Percentiles rank a stretch among this genome's conserved stretches.
Evolutionary conservation across 1,284 basidiomycete genomes (phyloP).

Genomic region (Rhodotorula sp.): DNA sequence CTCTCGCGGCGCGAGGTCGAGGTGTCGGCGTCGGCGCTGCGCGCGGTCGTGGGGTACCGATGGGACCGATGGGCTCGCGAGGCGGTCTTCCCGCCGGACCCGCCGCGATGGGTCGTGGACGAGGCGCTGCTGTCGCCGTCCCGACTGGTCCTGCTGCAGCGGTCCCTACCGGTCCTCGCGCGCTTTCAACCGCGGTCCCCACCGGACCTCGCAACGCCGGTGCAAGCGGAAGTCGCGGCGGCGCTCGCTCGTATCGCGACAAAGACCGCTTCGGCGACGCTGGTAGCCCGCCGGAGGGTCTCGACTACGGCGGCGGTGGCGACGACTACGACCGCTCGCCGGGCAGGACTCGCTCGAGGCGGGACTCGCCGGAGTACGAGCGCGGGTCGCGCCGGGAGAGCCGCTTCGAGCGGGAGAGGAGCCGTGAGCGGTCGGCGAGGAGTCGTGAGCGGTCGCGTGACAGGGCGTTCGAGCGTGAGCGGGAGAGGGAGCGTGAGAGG

Average conservation of each 20-base stretch:
- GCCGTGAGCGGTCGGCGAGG: not conserved
- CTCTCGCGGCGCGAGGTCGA: conserved; percentile 9
- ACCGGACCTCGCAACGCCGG: conserved; percentile 70
- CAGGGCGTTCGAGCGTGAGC: conserved; percentile 16
- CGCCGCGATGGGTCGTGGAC: conserved; percentile 2
- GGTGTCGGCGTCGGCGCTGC: conserved; percentile 7
- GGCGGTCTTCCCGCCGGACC: not conserved
- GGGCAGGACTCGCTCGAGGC: conserved; percentile 1
- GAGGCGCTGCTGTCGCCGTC: conserved; percentile 2
- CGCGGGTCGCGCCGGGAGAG: conserved; percentile 1
- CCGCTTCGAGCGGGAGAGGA: not conserved
- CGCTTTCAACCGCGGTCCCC: conserved; percentile 65
- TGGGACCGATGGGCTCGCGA: not conserved
- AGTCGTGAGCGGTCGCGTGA: conserved; percentile 18
- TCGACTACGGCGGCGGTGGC: conserved; percentile 57
- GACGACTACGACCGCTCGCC: conserved; percentile 5
- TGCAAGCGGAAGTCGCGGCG: conserved; percentile 5
- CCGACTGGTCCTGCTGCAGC: conserved; percentile 62
- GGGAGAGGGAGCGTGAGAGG: conserved; percentile 20
- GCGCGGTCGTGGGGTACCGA: conserved; percentile 1
- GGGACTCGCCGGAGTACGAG: conserved; percentile 13
- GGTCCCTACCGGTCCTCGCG: conserved; percentile 65
- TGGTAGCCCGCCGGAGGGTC: conserved; percentile 65
- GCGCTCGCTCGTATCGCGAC: conserved; percentile 63
- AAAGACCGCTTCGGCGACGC: conserved; percentile 71